Evolutionary conservation across 305 asterid species (phyloP).

Genomic region (Fraxinus floribunda): DNA sequence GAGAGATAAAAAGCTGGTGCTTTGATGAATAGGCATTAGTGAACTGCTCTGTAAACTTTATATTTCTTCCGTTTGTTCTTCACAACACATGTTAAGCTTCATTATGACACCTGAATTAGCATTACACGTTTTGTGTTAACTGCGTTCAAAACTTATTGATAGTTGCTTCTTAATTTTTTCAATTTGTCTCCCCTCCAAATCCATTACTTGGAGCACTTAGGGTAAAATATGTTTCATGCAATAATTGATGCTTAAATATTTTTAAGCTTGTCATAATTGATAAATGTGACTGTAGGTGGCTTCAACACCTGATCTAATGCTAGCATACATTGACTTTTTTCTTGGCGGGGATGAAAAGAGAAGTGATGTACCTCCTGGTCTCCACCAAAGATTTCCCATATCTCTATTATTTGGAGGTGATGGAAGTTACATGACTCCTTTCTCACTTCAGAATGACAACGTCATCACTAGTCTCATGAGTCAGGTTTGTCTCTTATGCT

Average conservation of each 20-base stretch:
- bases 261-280: constrained; percentile 15
- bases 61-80: background rate
- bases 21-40: background rate
- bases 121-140: background rate
- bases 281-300: constrained; percentile 62
- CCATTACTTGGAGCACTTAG: background rate
- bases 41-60: background rate
- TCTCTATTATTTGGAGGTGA: constrained; percentile 90
- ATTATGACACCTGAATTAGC: background rate
- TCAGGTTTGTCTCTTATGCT: constrained; percentile 61
- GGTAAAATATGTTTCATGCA: background rate
- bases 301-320: constrained; percentile 95
- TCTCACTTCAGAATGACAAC: constrained; percentile 82
- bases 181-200: background rate
- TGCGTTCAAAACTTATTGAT: background rate
- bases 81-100: background rate
- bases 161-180: background rate
- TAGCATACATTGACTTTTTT: constrained; percentile 84
- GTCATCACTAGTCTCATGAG: constrained; percentile 88
- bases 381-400: constrained; percentile 82
- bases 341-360: constrained; percentile 99
- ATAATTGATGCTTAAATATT: background rate
- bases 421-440: constrained; percentile 95
- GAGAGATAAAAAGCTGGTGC: background rate
- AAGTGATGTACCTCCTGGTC: constrained; percentile 83